Evolutionary conservation across 2,329 filamentous ascomycete genomes (phyloP), one percentile per base, ranked within the genome.

Genomic region (Pseudogymnoascus sp.): DNA sequence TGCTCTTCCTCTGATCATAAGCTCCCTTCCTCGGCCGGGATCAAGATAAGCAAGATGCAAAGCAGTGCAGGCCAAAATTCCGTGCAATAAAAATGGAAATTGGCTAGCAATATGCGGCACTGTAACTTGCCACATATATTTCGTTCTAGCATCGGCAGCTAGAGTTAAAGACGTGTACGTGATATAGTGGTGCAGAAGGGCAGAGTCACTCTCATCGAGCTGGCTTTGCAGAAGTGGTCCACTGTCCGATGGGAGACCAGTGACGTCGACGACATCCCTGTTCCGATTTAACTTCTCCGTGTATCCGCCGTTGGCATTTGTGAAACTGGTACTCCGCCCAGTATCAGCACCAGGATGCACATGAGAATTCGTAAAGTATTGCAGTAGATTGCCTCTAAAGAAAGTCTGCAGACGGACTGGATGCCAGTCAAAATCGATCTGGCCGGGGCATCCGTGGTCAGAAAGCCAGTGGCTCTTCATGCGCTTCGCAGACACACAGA

Each of bases 41-140:
- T 64, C n/a, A 3, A 64, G 44, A 61, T 63, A 58, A 9, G 64
- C 63, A n/a, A 65, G 63, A 54, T 67, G 66, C 24, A 66, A 40
- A 39, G 64, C 59, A 0, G 76, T 69, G 33, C 74, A 71, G 5
- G 76, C 74, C 9, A 78, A 65, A 2, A 78, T 68, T 9, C 75
- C 73, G 61, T 78, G 73, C 64, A 78, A 71, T 0, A 78, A 65
- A 40, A 74, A 77, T 0, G 65, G 64, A 40, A 74, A 68, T 1
- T 63, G 60, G 6, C 71, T 66, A 29, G 74, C 75, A 50, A 74
- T 65, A 44, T 71, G 68, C 1, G 75, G 73, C 13, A 73, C 69
- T 1, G 67, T 64, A 8, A 71, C 62, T 60, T 67, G 68, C 74
- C 74, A 77, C n/a, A 69, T 66, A 24, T 13, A 17, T 11, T 63